Evolutionary conservation across 306 rosid genomes (phyloP), one percentile per base, ranked within the genome.

Genomic region (Quillaja saponaria): DNA sequence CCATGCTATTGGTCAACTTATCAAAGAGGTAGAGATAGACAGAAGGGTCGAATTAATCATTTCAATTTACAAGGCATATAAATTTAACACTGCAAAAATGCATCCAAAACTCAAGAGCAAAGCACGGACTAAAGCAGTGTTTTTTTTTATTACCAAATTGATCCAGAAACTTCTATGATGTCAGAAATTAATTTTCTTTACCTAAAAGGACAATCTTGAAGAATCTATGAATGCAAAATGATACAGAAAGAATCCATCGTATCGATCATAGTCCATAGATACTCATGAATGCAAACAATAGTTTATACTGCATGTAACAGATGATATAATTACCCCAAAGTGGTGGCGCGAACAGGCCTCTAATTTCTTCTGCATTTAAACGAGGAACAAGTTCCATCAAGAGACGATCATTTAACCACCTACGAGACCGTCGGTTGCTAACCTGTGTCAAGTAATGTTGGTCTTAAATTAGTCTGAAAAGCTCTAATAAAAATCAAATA

Each of bases 281-380:
- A 17, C 58, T 34, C 53, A 49, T 53, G 25, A 65, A 49, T 15
- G 57, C 55, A 60, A 37, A 10, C 15, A 57, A 61, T 13, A 46
- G 37, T 35, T 35, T 44, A 50, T 50, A 44, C 58, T 54, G n/a
- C 55, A 62, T 34, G 39, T 55, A 60, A 15, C 42, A 55, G 0
- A 16, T 49, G 34, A 61, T 20, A 66, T 72, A 16, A 69, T 71
- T 84, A 84, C 91, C 96, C 72, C 77, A 92, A 50, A 96, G 98
- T 47, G 96, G 98, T 63, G 98, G 96, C 69, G 96, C 92, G 86
- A 88, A 92, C 70, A 92, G 71, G 79, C 96, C 95, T 74, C 94
- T 77, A 61, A 92, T 81, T 80, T 92, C 98, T 61, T 88, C 95
- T 11, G 88, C 96, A 70, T 84, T 86, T 60, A 92, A 78, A 17